phyloP scores from a whole-genome alignment of 805 yeast species.

The Teunomyces atbi region DNA sequence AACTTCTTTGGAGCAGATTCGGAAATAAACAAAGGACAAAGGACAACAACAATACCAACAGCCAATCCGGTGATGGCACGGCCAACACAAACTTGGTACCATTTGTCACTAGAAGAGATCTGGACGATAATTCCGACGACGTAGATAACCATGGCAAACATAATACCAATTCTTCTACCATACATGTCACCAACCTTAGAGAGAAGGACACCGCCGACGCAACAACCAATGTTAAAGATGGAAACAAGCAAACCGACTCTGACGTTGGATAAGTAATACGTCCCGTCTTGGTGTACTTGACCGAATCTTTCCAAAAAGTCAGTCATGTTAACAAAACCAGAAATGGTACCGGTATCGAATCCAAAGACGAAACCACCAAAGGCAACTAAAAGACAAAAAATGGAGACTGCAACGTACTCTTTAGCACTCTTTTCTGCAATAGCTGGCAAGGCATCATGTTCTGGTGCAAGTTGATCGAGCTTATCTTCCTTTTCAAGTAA shows the following conservation, averaged over 20 bases:
- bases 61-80: conserved; percentile 27
- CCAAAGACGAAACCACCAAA: conserved; percentile 32
- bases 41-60: conserved; percentile 26
- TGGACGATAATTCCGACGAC: conserved; percentile 28
- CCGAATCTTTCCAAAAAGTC: conserved; percentile 24
- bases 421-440: conserved; percentile 31
- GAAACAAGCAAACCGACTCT: conserved; percentile 27
- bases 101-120: conserved; percentile 18
- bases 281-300: conserved; percentile 15
- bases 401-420: conserved; percentile 34
- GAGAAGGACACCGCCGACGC: conserved; percentile 26
- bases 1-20: conserved; percentile 28
- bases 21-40: conserved; percentile 25
- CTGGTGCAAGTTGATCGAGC: conserved; percentile 5
- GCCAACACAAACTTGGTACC: conserved; percentile 27
- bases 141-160: conserved; percentile 25
- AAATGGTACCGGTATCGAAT: conserved; percentile 31
- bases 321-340: conserved; percentile 30
- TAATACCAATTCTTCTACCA: conserved; percentile 27
- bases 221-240: conserved; percentile 29
- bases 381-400: conserved; percentile 26
- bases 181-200: conserved; percentile 23
- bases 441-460: conserved; percentile 9
- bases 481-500: conserved; percentile 25
- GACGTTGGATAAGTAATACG: conserved; percentile 19